These are phyloP conservation scores for Peziza echinospora DNA, from an alignment of 495 filamentous ascomycete species.

Conservation along the genomic window DNA sequence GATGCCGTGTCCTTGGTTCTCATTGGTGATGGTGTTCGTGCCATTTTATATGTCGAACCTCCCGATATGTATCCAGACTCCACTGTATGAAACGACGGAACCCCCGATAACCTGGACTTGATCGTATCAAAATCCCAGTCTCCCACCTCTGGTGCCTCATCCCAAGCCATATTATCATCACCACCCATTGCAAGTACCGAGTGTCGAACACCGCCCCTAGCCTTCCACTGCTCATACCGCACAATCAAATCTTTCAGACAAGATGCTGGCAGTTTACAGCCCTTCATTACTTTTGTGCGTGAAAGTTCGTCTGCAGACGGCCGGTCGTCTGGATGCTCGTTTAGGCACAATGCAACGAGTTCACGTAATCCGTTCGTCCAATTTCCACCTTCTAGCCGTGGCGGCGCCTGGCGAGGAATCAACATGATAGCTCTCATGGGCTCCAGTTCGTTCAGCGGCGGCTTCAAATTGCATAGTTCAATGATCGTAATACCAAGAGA, in stretches of 20 bases:
- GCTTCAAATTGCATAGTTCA: slow-evolving; percentile 76
- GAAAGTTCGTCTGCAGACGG: slow-evolving; percentile 49
- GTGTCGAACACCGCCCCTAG: slow-evolving; percentile 54
- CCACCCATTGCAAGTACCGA: slow-evolving; percentile 41
- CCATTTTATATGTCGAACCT: slow-evolving; percentile 6
- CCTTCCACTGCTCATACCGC: slow-evolving; percentile 70
- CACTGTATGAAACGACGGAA: slow-evolving; percentile 10
- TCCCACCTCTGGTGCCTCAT: slow-evolving; percentile 38
- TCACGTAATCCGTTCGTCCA: slow-evolving; percentile 56
- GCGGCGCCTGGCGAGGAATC: slow-evolving; percentile 24
- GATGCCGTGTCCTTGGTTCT: background rate
- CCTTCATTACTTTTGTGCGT: slow-evolving; percentile 37
- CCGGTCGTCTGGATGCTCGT: slow-evolving; percentile 49
- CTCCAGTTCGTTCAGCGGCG: slow-evolving; percentile 37
- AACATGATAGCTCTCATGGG: slow-evolving; percentile 32
- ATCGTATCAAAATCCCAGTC: slow-evolving; percentile 48
- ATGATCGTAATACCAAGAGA: slow-evolving; percentile 78
- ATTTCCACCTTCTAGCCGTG: slow-evolving; percentile 51
- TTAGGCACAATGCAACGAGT: slow-evolving; percentile 59
- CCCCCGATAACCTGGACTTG: slow-evolving; percentile 20
- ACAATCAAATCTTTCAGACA: slow-evolving; percentile 51
- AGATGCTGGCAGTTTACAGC: slow-evolving; percentile 48
- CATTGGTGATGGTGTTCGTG: background rate
- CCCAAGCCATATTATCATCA: background rate
- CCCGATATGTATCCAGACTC: slow-evolving; percentile 2